Percentiles rank a stretch among this genome's conserved stretches.
phyloP scores from a whole-genome alignment of 306 rosid genomes.

The Ceratonia siliqua region DNA sequence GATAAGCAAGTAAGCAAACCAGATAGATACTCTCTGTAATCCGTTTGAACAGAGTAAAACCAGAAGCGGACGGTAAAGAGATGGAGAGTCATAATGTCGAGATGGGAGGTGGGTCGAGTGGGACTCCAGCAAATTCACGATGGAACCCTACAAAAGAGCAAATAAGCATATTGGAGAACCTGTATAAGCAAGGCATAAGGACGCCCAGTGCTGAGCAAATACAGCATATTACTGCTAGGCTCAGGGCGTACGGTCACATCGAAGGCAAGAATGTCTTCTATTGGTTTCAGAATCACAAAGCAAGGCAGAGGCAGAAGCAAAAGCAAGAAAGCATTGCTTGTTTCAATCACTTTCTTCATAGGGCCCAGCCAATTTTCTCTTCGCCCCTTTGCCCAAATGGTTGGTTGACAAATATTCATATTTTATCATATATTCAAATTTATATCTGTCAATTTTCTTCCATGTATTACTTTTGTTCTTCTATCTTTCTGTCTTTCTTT shows the following conservation, averaged over 20 bases:
- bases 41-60: background rate
- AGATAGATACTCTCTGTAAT: no score
- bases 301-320: slow-evolving; percentile 87
- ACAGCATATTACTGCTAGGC: slow-evolving; percentile 69
- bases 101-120: slow-evolving; percentile 29
- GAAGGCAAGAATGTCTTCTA: slow-evolving; percentile 96
- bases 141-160: slow-evolving; percentile 98
- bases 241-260: slow-evolving; percentile 70
- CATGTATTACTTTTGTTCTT: background rate
- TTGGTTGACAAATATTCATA: background rate
- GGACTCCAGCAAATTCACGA: slow-evolving; percentile 43
- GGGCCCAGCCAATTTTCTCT: slow-evolving; percentile 39
- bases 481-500: background rate
- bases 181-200: slow-evolving; percentile 80
- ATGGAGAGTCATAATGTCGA: slow-evolving; percentile 20
- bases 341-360: slow-evolving; percentile 52
- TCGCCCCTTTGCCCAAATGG: slow-evolving; percentile 54
- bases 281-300: slow-evolving; percentile 98
- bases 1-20: background rate
- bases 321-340: slow-evolving; percentile 72
- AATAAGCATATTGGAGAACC: slow-evolving; percentile 64
- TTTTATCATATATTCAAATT: no score
- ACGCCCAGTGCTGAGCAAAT: slow-evolving; percentile 86
- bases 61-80: no score
- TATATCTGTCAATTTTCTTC: background rate